Percentiles rank a stretch among this genome's conserved stretches.
These are phyloP conservation scores for Tetrapyrgos nigripes DNA, from an alignment of 1,284 basidiomycete genomes.

Conservation along the genomic window DNA sequence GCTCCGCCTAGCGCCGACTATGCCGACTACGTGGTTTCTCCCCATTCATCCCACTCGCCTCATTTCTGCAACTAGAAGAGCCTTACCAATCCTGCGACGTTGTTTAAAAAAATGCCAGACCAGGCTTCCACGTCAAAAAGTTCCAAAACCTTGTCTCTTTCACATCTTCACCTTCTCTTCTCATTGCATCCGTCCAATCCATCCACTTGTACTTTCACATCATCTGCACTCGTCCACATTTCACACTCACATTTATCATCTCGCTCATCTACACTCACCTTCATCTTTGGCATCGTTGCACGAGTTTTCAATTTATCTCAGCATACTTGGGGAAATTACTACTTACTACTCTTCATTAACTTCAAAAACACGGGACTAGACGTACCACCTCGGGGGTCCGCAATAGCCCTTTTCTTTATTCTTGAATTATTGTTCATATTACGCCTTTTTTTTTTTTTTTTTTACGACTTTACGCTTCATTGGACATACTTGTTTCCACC, in stretches of 20 bases:
- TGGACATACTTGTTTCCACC: constrained; percentile 27
- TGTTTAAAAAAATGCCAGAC: constrained; percentile 1
- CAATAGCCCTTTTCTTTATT: constrained; percentile 24
- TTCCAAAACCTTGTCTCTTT: not conserved
- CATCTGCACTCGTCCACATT: constrained; percentile 17
- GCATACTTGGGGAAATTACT: constrained; percentile 24
- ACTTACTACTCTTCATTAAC: constrained; percentile 18
- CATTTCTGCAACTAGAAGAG: constrained; percentile 49
- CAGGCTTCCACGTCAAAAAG: not conserved
- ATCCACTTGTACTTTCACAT: constrained; percentile 12
- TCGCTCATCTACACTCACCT: constrained; percentile 23
- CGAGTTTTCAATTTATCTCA: constrained; percentile 35
- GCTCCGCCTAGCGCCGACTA: constrained; percentile 37
- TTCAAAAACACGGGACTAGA: constrained; percentile 3
- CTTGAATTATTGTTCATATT: constrained; percentile 31
- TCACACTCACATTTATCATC: constrained; percentile 16
- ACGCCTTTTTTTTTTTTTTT: too few species aligned
- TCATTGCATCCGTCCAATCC: not conserved
- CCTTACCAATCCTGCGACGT: not conserved
- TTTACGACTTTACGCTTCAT: constrained; percentile 25
- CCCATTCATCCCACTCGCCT: constrained; percentile 52
- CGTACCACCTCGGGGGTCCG: constrained; percentile 12
- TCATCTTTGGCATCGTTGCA: constrained; percentile 37
- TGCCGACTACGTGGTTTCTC: constrained; percentile 57
- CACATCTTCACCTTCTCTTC: constrained; percentile 12